A percentile compares a stretch with the other conserved stretches of the same genome.
These are phyloP conservation scores for Skeletonema marinoi DNA, from an alignment of 108 stramenopile species.

Conservation along the genomic window DNA sequence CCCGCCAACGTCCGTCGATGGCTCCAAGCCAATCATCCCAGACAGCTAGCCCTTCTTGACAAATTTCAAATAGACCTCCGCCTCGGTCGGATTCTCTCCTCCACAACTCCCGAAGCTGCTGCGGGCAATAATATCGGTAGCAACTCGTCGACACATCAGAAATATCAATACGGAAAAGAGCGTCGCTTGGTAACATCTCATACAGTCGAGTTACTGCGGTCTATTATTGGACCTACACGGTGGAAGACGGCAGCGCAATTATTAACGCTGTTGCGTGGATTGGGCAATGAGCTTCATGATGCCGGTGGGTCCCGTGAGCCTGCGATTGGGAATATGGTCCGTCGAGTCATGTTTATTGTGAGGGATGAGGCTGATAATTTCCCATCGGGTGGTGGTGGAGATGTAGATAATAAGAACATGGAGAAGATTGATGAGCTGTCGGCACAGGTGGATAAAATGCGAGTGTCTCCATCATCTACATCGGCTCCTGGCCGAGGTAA, in stretches of 20 bases:
- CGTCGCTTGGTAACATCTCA: constrained; percentile 61
- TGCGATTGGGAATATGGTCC: constrained; percentile 83
- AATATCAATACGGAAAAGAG: constrained; percentile 47
- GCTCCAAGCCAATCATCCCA: constrained; percentile 58
- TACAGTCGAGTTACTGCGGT: constrained; percentile 79
- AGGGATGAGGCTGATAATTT: constrained; percentile 71
- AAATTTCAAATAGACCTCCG: constrained; percentile 76
- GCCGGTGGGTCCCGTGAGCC: constrained; percentile 83
- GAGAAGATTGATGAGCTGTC: constrained; percentile 44
- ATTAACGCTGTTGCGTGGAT: constrained; percentile 64
- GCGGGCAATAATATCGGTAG: constrained; percentile 6
- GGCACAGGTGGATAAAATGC: constrained; percentile 24
- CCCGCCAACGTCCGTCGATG: constrained; percentile 55
- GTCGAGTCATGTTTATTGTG: constrained; percentile 81
- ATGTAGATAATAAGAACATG: constrained; percentile 9
- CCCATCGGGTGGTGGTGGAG: constrained; percentile 28
- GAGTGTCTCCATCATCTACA: not conserved
- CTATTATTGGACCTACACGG: constrained; percentile 78
- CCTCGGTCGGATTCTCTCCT: constrained; percentile 68
- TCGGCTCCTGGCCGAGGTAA: constrained; percentile 12
- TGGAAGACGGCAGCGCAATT: constrained; percentile 83
- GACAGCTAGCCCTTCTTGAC: constrained; percentile 68
- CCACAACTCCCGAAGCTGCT: constrained; percentile 1
- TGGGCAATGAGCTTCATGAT: constrained; percentile 77
- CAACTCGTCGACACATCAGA: constrained; percentile 15